Base-by-base conservation (phyloP, 805 yeast species). In the Lipomyces orientalis region DNA sequence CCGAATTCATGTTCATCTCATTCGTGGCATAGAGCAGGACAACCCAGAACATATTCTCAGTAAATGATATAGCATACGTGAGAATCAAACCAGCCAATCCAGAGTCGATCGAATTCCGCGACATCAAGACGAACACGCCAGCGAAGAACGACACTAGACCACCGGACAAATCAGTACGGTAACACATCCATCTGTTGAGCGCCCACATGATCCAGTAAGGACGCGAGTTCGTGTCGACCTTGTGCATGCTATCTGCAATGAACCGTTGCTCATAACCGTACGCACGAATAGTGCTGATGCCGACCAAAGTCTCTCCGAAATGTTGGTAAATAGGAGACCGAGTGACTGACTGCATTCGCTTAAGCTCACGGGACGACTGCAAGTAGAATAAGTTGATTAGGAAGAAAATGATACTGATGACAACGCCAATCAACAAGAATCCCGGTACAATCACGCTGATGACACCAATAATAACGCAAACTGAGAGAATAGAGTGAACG, bases 291-390 rank as follows among this genome's bases (percentile, higher is more conserved):
- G 98, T 93, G 6, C 97, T 87, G 34, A 93, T 91, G 75, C 99
- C 99, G 52, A 87, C 88, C 74, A 94, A 82, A 5, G 98, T 91
- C 79, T 94, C 99, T 19, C 97, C 88, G 76, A 94, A 95, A 76
- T 93, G 98, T 80, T 94, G 98, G 79, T 92, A 97, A 67, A 94
- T 93, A 31, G 99, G 99, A 1, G 98, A 93, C 77, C 91, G 90
- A 16, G 97, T 86, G 60, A 91, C 86, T 0, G 98, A 90, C 73
- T 94, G 98, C 75, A 83, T 86, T 75, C 99, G 86, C 79, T 95
- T 93, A 79, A 94, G 86, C 78, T 95, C 98, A 78, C 98, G 88
- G 7, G 98, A 92, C 54, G 91, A 85, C n/a, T 88, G 81, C 74
- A 94, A 80, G 78, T 95, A 95, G 71, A 90, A 86, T 43, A 82